Evolutionary conservation across 495 filamentous ascomycete species (phyloP), one percentile per base, ranked within the genome.

Genomic region (Opeltia flavorubescens): DNA sequence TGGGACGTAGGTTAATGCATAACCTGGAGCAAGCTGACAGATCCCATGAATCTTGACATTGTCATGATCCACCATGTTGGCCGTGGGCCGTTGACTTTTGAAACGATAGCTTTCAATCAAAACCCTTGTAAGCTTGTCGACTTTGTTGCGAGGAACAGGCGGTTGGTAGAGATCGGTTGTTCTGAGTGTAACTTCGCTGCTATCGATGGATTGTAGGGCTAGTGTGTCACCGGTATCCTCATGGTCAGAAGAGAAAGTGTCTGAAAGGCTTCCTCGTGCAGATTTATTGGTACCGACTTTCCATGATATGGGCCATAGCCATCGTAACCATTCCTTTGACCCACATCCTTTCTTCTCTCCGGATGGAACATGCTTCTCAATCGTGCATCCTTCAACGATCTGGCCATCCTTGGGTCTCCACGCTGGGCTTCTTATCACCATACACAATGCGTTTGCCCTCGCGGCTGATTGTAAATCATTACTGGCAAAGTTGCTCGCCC

Each of bases 401-500:
- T 65, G 59, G 4, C 60, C 65, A 13, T 58, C 43, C 25, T 36
- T 49, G 2, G 66, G 66, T 28, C 48, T 55, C 65, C 65, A 68
- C 5, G 44, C 43, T 36, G 48, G 50, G 12, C 55, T 46, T 27
- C 65, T 46, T 20, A 63, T 54, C 15, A 68, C 56, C 36, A 66
- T 59, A 34, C 62, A 65, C 30, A 68, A 38, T 3, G 66, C 60
- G 23, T 50, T 46, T 12, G 56, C 39, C 50, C 56, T 29, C 43
- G 53, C 40, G 55, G 55, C 9, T 50, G 62, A 15, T 51, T 56
- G 20, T 55, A 55, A 17, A 61, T 51, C 27, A 56, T 53, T 58
- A 50, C 44, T 55, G 48, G 0, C 55, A 13, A 57, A 57, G 46
- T 50, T 46, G 25, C 48, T 50, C 44, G 50, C 59, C 12, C 59